Evolutionary conservation across 2,329 filamentous ascomycete genomes (phyloP).

Genomic region (Pseudogymnoascus sp.): DNA sequence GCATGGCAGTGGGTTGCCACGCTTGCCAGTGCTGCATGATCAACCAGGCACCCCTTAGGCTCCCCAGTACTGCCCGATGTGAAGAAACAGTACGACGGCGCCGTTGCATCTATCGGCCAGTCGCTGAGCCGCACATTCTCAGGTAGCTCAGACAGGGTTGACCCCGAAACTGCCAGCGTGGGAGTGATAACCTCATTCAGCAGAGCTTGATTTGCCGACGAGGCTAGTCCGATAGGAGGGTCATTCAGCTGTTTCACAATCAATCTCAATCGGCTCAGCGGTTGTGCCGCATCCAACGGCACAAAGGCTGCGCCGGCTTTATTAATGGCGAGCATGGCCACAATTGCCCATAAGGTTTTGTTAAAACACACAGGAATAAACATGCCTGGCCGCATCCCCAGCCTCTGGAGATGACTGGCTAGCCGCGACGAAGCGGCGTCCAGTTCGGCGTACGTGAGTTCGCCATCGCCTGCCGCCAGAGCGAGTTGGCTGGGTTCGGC

Average conservation of each 20-base stretch:
- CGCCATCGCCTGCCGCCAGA: slow-evolving; percentile 9
- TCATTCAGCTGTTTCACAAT: slow-evolving; percentile 10
- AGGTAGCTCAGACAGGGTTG: background rate
- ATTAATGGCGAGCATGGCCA: slow-evolving; percentile 18
- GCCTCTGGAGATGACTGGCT: slow-evolving; percentile 9
- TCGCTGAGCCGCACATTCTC: background rate
- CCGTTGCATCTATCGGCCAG: slow-evolving; percentile 1
- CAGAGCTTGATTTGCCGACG: background rate
- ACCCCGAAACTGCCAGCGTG: background rate
- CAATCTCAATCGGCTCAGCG: slow-evolving; percentile 14
- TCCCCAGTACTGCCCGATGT: slow-evolving; percentile 42
- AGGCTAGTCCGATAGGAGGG: background rate
- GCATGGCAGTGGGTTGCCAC: slow-evolving; percentile 20
- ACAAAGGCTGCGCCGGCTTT: slow-evolving; percentile 23
- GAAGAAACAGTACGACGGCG: background rate
- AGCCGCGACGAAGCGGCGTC: slow-evolving; percentile 12
- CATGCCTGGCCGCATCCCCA: slow-evolving; percentile 11
- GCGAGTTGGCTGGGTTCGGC: background rate
- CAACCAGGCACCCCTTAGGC: slow-evolving; percentile 40
- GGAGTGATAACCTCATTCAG: background rate
- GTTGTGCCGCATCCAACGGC: slow-evolving; percentile 23
- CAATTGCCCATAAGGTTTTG: slow-evolving; percentile 18
- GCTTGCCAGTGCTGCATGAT: slow-evolving; percentile 17
- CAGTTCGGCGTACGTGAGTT: slow-evolving; percentile 16
- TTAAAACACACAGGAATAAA: slow-evolving; percentile 19